Percentiles rank a stretch among this genome's conserved stretches.
Conservation (phyloP, 306 rosid species). For the Vigna nakashimae region DNA sequence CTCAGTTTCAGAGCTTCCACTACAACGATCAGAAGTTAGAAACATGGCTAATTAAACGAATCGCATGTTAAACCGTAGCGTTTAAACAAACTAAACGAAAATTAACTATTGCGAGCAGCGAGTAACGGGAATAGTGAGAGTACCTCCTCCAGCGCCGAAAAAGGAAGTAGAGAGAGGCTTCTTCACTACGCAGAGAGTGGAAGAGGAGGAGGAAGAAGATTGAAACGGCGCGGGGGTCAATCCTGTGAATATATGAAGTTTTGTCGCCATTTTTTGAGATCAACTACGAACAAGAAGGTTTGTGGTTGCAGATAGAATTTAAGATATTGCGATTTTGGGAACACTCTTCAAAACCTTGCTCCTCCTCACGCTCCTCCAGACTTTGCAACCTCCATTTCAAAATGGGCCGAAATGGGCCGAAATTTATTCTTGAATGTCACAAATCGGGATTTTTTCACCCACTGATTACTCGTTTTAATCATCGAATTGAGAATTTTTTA, state of each 20-base stretch:
- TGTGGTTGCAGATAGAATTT: slow-evolving; percentile 44
- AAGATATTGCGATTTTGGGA: slow-evolving; percentile 41
- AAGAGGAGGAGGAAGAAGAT: slow-evolving; percentile 54
- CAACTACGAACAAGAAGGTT: not conserved
- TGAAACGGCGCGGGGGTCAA: slow-evolving; percentile 55
- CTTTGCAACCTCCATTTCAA: not conserved
- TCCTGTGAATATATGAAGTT: slow-evolving; percentile 69
- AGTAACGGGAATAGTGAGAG: not conserved
- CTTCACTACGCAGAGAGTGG: slow-evolving; percentile 47
- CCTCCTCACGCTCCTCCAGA: slow-evolving; percentile 9
- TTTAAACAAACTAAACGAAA: not conserved
- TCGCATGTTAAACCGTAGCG: not conserved
- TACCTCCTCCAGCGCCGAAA: slow-evolving; percentile 62
- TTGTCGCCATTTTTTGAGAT: slow-evolving; percentile 66
- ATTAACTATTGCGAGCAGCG: not conserved
- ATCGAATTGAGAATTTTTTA: not conserved
- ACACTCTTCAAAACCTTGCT: slow-evolving; percentile 37
- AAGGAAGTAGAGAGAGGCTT: slow-evolving; percentile 69
- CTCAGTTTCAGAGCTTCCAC: slow-evolving; percentile 51
- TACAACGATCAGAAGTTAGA: slow-evolving; percentile 1
- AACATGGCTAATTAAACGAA: not conserved
- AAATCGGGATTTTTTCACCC: not conserved
- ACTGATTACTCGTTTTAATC: not conserved
- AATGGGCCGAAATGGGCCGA: not conserved
- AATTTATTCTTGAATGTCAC: not conserved